A percentile compares a stretch with the other conserved stretches of the same genome.
phyloP scores from a whole-genome alignment of 148 eudicot genomes.

The Chenopodium formosanum region DNA sequence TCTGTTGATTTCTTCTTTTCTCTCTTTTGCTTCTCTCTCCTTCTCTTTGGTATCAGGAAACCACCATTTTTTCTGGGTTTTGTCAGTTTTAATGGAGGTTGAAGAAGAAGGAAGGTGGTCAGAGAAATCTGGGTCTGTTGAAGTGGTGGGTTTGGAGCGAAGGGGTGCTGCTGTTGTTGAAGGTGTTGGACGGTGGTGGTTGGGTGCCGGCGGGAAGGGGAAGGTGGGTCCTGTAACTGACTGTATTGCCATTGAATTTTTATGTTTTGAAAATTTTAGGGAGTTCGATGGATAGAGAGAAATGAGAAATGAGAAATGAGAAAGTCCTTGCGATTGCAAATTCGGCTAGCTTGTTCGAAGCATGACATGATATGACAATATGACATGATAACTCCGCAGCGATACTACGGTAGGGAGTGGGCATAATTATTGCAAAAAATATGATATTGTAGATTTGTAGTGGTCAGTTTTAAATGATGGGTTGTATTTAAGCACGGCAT shows the following conservation, averaged over 20 bases:
- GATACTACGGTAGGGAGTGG: no score
- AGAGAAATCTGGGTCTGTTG: conserved; percentile 13
- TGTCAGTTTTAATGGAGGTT: conserved; percentile 13
- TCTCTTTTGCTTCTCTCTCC: conserved; percentile 49
- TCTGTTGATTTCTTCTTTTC: conserved; percentile 55
- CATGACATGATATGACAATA: no score
- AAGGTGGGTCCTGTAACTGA: conserved; percentile 51
- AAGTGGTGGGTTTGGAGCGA: conserved; percentile 22
- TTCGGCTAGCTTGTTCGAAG: no score
- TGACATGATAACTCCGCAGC: no score
- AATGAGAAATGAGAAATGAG: no score
- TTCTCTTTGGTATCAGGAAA: conserved; percentile 26
- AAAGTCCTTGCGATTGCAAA: no score
- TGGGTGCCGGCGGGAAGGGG: conserved; percentile 39
- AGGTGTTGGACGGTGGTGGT: conserved; percentile 23
- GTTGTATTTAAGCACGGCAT: no score
- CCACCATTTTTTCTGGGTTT: conserved; percentile 15
- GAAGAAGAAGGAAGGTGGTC: conserved; percentile 12
- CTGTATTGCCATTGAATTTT: conserved; percentile 33
- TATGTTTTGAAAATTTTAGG: background rate
- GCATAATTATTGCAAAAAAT: no score
- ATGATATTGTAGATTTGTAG: no score
- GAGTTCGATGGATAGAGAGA: no score
- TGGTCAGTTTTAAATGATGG: no score
- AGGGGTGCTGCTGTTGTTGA: background rate